A percentile compares a stretch with the other conserved stretches of the same genome.
phyloP scores from a whole-genome alignment of 2,329 filamentous ascomycete species.

The Stylonectria norvegica region DNA sequence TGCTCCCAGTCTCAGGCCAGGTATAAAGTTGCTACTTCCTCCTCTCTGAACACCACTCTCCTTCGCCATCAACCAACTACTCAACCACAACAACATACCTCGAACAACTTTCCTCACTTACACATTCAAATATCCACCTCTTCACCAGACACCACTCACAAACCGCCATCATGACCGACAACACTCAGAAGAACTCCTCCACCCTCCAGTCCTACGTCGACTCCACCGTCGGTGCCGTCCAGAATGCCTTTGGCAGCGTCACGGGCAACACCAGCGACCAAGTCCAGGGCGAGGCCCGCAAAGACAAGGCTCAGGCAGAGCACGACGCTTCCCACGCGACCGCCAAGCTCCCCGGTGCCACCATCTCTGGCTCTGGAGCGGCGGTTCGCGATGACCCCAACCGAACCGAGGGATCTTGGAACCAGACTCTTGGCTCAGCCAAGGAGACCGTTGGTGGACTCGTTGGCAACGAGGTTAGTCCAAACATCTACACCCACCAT shows the following conservation, averaged over 20 bases:
- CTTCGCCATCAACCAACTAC: too few relatives aligned
- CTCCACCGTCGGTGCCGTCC: constrained; percentile 67
- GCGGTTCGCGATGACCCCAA: constrained; percentile 69
- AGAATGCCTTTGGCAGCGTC: constrained; percentile 67
- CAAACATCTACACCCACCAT: background rate
- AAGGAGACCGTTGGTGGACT: constrained; percentile 79
- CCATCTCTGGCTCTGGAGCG: constrained; percentile 66
- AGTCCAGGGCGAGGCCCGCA: constrained; percentile 59
- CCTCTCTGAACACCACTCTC: too few relatives aligned
- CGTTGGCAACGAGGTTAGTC: constrained; percentile 66
- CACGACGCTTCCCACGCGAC: constrained; percentile 72
- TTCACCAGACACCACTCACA: constrained; percentile 9
- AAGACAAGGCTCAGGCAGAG: constrained; percentile 63
- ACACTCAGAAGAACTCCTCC: constrained; percentile 49
- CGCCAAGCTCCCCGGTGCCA: constrained; percentile 68
- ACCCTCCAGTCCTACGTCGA: constrained; percentile 77
- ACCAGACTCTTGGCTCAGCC: constrained; percentile 82
- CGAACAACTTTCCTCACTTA: constrained; percentile 2
- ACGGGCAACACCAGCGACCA: constrained; percentile 71
- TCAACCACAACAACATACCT: constrained; percentile 4
- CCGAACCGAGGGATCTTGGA: constrained; percentile 70
- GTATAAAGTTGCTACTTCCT: too few relatives aligned
- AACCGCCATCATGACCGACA: constrained; percentile 35
- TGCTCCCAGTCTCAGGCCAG: too few relatives aligned
- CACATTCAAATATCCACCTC: constrained; percentile 5